Percentiles rank a stretch among this genome's conserved stretches.
Evolutionary conservation across 2,329 filamentous ascomycete genomes (phyloP).

Genomic region (Diaporthe aspalathi): DNA sequence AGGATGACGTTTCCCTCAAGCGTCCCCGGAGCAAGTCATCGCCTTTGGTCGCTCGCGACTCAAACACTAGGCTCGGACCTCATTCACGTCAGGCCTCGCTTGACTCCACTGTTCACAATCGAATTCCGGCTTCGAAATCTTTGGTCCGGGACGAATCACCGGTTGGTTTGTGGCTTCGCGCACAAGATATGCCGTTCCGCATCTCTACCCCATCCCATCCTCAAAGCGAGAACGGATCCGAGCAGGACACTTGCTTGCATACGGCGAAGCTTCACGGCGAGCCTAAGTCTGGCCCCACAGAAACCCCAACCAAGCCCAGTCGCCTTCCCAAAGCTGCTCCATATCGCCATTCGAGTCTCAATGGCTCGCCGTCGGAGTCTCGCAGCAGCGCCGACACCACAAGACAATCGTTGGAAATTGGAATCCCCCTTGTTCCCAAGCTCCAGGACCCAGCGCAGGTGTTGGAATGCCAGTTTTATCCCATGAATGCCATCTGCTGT

Average conservation of each 20-base stretch:
- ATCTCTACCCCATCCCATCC: conserved; percentile 14
- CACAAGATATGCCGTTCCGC: conserved; percentile 34
- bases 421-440: neutral
- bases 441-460: neutral
- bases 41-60: neutral
- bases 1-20: neutral
- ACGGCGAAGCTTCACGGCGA: neutral
- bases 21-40: conserved; percentile 32
- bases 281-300: neutral
- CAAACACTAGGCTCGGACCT: neutral
- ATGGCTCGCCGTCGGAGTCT: neutral
- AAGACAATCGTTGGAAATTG: neutral
- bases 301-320: neutral
- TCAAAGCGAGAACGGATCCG: conserved; percentile 23
- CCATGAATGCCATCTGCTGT: neutral
- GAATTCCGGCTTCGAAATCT: conserved; percentile 33
- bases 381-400: neutral
- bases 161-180: conserved; percentile 36
- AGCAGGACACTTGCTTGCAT: neutral
- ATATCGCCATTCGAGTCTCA: neutral
- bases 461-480: too few relatives aligned
- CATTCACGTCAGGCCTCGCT: conserved; percentile 27
- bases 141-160: conserved; percentile 36
- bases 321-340: neutral
- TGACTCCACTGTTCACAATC: conserved; percentile 10